Base-by-base conservation (phyloP, 2,329 filamentous ascomycete species). In the Chlorencoelia australis region DNA sequence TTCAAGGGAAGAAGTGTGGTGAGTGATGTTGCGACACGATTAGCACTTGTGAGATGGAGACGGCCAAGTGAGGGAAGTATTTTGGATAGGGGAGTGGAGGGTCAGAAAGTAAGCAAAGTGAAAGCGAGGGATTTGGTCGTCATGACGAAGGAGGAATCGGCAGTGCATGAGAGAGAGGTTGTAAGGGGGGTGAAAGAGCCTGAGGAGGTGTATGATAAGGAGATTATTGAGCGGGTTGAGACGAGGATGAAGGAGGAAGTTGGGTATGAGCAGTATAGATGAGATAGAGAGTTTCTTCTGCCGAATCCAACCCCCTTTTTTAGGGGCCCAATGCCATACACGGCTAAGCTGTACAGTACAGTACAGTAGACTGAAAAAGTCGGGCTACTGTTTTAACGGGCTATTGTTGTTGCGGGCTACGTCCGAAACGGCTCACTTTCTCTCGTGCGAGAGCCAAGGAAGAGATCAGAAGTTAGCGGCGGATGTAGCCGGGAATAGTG, bases 111-210 rank as follows among this genome's bases (percentile, higher is more conserved):
- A 30, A 79, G 83, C n/a, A 71, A 68, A 3, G 49, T 96, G 4
- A 60, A 67, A 20, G 60, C 89, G 49, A 68, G 71, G 18, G 79
- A 94, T 30, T 56, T 95, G 42, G 87, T 94, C 0, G 83, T 82
- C 50, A 85, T 95, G 84, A 95, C 88, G 1, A 94, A 88, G 58
- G 88, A 95, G 43, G 88, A 95, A 60, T 84, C 82, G 3, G 63
- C 69, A 11, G 69, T 73, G 40, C 91, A 98, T 59, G 84, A 93
- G 56, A 82, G 78, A 57, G 68, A 85, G 53, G 69, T 96, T 1
- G 64, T 96, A 29, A 79, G 74, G 50, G 82, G 74, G 0, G 71
- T 69, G 1, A 82, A 79, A 61, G 60, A 56, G 7, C 65, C 75
- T 0, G 79, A 83, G 46, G 79, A 89, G 1, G 44, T 95, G 17